Base-by-base conservation (phyloP, 805 yeast species). In the Blastobotrys robertii region DNA sequence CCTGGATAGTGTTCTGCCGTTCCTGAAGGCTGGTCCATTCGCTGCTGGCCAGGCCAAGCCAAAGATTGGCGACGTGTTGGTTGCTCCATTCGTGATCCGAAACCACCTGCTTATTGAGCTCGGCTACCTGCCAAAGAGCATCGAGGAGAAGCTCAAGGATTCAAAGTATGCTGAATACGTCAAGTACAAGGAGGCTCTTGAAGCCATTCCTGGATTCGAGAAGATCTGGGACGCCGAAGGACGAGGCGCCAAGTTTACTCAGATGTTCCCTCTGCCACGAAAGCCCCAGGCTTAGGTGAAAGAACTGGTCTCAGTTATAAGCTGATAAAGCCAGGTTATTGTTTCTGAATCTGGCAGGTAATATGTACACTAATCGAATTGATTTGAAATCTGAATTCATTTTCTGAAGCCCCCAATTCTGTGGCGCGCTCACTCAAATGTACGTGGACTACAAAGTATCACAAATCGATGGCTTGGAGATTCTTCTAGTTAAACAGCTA, bases 71-170 rank as follows among this genome's bases (percentile, higher is more conserved):
- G 55, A 53, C 39, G 30, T 51, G 32, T 19, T 49, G 46, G 41
- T 51, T 29, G 55, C 53, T 14, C 55, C 56, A 8, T 52, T 51
- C 38, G 33, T 51, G 28, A 38, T 47, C 30, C 43, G 56, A 9
- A 43, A 50, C 41, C 36, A 50, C 31, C 14, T 40, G 12, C 37
- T 37, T 7, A 29, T 47, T 16, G 50, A 30, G 22, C 29, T 19
- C 2, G 44, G 45, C 13, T 13, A 42, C 10, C 36, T 41, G 13
- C 51, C 54, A 8, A 37, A 38, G 16, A 32, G 36, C 4, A 31
- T 47, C 30, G 36, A 32, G n/a, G 19, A 31, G 9, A 42, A 36
- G 14, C 42, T 45, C 6, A 33, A 25, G 5, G 54, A 52, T 29
- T 36, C 49, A 34, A 50, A 50, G 44, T 51, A 49, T 41, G 48